Base-by-base conservation (phyloP, 345 rosid genomes). In the Bruguiera sexangula region DNA sequence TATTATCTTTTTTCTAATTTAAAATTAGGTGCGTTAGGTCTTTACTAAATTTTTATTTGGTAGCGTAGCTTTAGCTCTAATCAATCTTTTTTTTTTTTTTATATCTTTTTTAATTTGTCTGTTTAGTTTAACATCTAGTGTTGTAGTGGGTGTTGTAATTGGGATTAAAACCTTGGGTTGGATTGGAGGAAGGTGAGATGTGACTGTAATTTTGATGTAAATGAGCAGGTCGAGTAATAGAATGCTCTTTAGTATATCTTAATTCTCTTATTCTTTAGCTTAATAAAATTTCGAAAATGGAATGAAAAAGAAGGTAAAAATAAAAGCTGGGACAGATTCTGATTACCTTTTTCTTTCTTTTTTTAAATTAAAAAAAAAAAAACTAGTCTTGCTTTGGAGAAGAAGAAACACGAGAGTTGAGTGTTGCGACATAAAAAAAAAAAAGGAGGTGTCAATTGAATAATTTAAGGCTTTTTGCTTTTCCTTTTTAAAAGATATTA, bases 121-220 rank as follows among this genome's bases (percentile, higher is more conserved):
- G 24, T 36, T 50, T 80, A 53, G 43, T 50, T 39, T 39, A 39
- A 63, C 21, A 26, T 59, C 55, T 69, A 34, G 72, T 2, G 69
- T 56, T 58, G 57, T 53, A 20, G 52, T 5, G 15, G 65, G 43
- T 13, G 27, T 27, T 67, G 76, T 67, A 61, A 36, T 43, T 13
- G 50, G 50, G 50, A 1, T 15, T 13, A 43, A 43, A 43, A 3
- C 50, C 50, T 43, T 43, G 15, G 63, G 72, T 53, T 32, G 74
- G 32, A 63, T 10, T 7, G 48, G 55, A 20, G 19, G 21, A 22
- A 20, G 20, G 75, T 63, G 43, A 59, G 37, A 60, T 76, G 83
- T 79, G 71, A 77, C 63, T 77, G 79, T 82, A 76, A 75, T 73
- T 71, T 71, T 22, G 70, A 67, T 85, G 85, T 85, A 82, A 64